Evolutionary conservation across 2,329 filamentous ascomycete genomes (phyloP), one percentile per base, ranked within the genome.

Genomic region (Fusarium palustre): DNA sequence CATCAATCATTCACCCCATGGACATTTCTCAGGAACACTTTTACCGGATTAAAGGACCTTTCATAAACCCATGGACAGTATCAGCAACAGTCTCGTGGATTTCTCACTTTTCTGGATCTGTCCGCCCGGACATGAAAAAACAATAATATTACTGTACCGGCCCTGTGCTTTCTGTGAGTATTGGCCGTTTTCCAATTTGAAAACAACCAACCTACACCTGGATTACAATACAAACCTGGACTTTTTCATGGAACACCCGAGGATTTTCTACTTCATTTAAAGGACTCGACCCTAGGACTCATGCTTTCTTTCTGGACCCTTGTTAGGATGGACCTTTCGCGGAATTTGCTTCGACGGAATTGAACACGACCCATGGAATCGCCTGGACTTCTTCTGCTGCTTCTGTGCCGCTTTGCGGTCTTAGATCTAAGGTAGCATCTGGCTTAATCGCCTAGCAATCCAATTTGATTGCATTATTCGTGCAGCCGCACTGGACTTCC

Each of bases 101-200:
- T 45, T 52, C 20, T 60, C 42, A 66, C 52, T 48, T 66, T 16
- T 56, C 69, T 73, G 77, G 64, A 72, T 72, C 72, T 76, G 77
- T 78, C 76, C 71, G 62, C 68, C 66, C 75, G 75, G 76, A 76
- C 74, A 73, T 75, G 74, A 66, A 52, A 52, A 49, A 75, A 76
- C 73, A 66, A 75, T 72, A 53, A 75, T 70, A 60, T 66, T 57
- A 52, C 62, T 59, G 39, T 47, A 54, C 36, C 67, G 76, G 70
- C 70, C 15, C 58, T 16, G 56, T 53, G 72, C 73, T 71, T 49
- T 46, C 63, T 68, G 81, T 82, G 66, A 82, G 80, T 82, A 81
- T 80, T 68, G 75, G 77, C 79, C 79, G 71, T 52, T 65, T 59
- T 66, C 50, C 61, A 75, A 49, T 64, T 73, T 74, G 63, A 74